A percentile compares a stretch with the other conserved stretches of the same genome.
Conservation (phyloP, 495 filamentous ascomycete genomes). For the Cercophora newfieldiana region DNA sequence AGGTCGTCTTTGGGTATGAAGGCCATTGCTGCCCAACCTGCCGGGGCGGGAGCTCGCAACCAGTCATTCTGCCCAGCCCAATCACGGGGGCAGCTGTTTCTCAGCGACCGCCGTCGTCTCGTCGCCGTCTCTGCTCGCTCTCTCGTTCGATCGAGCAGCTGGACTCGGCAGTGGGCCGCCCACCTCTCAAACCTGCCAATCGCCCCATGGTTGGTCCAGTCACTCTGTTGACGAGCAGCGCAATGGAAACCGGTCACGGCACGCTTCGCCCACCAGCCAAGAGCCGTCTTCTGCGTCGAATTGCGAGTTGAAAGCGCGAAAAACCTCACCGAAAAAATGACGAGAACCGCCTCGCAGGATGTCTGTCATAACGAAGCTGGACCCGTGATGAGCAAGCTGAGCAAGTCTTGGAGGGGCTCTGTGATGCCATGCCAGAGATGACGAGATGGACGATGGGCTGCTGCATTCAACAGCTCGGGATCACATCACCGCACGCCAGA, state of each 20-base stretch:
- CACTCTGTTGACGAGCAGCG: background rate
- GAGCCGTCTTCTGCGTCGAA: background rate
- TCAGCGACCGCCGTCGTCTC: background rate
- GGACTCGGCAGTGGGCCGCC: background rate
- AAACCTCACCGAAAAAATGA: background rate
- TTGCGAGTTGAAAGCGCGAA: background rate
- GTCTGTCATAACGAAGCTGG: background rate
- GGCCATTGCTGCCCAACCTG: conserved; percentile 43
- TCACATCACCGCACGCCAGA: background rate
- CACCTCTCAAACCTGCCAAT: background rate
- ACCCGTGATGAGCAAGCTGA: background rate
- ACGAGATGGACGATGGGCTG: background rate
- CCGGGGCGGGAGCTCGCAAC: conserved; percentile 32
- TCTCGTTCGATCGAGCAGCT: background rate
- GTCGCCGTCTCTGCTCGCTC: background rate
- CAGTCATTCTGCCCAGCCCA: conserved; percentile 33
- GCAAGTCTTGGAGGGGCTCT: background rate
- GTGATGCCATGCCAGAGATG: background rate
- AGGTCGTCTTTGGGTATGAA: conserved; percentile 35
- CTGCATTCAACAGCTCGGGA: background rate
- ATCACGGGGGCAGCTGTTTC: conserved; percentile 25
- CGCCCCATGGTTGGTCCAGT: background rate
- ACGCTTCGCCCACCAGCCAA: background rate
- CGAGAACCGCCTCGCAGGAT: background rate
- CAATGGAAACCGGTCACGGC: background rate